These are phyloP conservation scores for Ustilago bromivora DNA, from an alignment of 1,284 basidiomycete species.

Conservation along the genomic window DNA sequence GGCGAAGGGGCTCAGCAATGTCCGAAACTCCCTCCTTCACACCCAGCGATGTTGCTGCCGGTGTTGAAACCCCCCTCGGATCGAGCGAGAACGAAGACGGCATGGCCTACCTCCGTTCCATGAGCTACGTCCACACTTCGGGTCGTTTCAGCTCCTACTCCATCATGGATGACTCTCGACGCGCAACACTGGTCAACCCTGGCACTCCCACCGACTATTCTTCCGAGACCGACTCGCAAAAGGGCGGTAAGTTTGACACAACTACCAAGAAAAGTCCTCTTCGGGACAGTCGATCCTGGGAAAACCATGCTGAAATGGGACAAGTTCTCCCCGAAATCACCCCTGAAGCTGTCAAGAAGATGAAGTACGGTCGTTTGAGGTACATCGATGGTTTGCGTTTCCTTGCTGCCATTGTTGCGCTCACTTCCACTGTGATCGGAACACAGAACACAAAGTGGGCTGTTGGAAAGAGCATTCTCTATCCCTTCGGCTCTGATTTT, in stretches of 20 bases:
- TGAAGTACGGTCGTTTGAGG: slow-evolving; percentile 48
- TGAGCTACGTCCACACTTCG: slow-evolving; percentile 44
- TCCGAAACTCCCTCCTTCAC: slow-evolving; percentile 20
- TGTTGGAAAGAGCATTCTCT: slow-evolving; percentile 42
- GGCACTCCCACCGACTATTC: slow-evolving; percentile 37
- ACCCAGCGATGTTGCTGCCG: slow-evolving; percentile 20
- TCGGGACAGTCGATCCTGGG: slow-evolving; percentile 38
- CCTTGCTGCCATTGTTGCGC: slow-evolving; percentile 36
- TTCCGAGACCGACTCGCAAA: slow-evolving; percentile 25
- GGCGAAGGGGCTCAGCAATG: slow-evolving; percentile 24
- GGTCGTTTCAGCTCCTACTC: slow-evolving; percentile 40
- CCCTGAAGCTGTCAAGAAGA: slow-evolving; percentile 24
- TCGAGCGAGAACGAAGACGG: slow-evolving; percentile 35
- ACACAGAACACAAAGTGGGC: slow-evolving; percentile 19
- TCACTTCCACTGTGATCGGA: slow-evolving; percentile 41
- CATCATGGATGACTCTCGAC: slow-evolving; percentile 18
- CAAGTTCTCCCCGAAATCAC: neutral
- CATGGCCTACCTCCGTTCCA: slow-evolving; percentile 50
- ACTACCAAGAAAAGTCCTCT: slow-evolving; percentile 30
- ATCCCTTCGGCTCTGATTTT: slow-evolving; percentile 49
- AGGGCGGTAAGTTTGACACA: slow-evolving; percentile 22
- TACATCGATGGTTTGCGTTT: slow-evolving; percentile 48
- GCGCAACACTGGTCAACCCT: slow-evolving; percentile 37
- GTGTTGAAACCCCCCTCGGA: slow-evolving; percentile 32
- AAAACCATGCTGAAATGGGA: slow-evolving; percentile 22